A percentile compares a stretch with the other conserved stretches of the same genome.
These are phyloP conservation scores for Acarospora socialis DNA, from an alignment of 2,329 filamentous ascomycete species.

Conservation along the genomic window DNA sequence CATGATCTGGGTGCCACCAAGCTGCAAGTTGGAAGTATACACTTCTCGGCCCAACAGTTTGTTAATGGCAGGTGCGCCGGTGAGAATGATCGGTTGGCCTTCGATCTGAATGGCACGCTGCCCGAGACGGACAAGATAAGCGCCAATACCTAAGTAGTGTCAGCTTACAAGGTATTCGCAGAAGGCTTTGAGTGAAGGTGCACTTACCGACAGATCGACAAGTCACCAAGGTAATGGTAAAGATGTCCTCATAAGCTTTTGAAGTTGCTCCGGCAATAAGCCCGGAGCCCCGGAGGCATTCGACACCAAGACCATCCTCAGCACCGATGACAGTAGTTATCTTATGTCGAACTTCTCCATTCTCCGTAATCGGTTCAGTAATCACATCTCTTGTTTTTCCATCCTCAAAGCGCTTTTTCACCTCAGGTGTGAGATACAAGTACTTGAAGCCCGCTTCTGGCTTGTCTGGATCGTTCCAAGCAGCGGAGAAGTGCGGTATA, in stretches of 20 bases:
- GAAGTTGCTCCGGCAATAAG: slow-evolving; percentile 96
- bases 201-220: slow-evolving; percentile 80
- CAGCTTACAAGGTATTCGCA: slow-evolving; percentile 3
- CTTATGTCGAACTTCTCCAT: slow-evolving; percentile 82
- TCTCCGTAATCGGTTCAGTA: slow-evolving; percentile 73
- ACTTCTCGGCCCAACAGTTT: slow-evolving; percentile 96
- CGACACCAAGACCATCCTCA: slow-evolving; percentile 92
- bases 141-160: slow-evolving; percentile 63
- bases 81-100: slow-evolving; percentile 96
- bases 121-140: slow-evolving; percentile 93
- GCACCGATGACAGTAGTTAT: slow-evolving; percentile 86
- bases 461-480: slow-evolving; percentile 74
- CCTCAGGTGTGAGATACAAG: slow-evolving; percentile 77
- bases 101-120: slow-evolving; percentile 98
- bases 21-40: slow-evolving; percentile 96
- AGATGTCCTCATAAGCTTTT: slow-evolving; percentile 95
- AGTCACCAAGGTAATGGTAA: slow-evolving; percentile 93
- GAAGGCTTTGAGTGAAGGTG: background rate
- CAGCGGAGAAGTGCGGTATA: slow-evolving; percentile 92
- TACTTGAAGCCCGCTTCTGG: slow-evolving; percentile 92
- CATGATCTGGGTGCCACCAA: slow-evolving; percentile 99
- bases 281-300: slow-evolving; percentile 92
- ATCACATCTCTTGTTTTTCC: slow-evolving; percentile 62
- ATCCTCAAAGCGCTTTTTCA: slow-evolving; percentile 76
- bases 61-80: slow-evolving; percentile 93